These are phyloP conservation scores for Daldinia grandis DNA, from an alignment of 495 filamentous ascomycete species.

Conservation along the genomic window DNA sequence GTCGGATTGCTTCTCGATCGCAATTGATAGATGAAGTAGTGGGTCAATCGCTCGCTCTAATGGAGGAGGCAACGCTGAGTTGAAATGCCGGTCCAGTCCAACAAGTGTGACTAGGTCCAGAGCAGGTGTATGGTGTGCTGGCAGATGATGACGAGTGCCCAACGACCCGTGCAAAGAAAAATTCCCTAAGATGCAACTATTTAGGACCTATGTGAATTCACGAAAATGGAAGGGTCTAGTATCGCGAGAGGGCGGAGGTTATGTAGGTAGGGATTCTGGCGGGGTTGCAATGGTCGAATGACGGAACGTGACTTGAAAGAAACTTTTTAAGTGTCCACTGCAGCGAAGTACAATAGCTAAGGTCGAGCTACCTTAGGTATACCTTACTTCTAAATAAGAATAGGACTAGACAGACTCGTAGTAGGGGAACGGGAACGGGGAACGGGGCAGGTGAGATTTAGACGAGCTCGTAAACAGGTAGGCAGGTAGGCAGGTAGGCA, in stretches of 20 bases:
- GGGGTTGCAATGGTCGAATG: constrained; percentile 49
- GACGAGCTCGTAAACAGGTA: constrained; percentile 19
- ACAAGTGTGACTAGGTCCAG: constrained; percentile 10
- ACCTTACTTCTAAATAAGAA: constrained; percentile 32
- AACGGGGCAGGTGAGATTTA: constrained; percentile 15
- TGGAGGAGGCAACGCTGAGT: constrained; percentile 32
- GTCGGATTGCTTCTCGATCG: constrained; percentile 40
- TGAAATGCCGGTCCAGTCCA: constrained; percentile 39
- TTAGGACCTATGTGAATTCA: constrained; percentile 34
- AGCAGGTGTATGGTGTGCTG: constrained; percentile 2
- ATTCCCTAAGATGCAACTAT: constrained; percentile 31
- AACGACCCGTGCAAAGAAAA: constrained; percentile 14
- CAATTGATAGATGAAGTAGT: constrained; percentile 43
- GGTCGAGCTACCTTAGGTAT: constrained; percentile 37
- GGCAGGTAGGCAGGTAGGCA: constrained; percentile 3
- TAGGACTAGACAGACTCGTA: constrained; percentile 33
- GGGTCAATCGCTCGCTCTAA: constrained; percentile 34
- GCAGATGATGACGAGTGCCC: constrained; percentile 1
- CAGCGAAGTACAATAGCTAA: constrained; percentile 28
- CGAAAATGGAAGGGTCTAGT: constrained; percentile 36
- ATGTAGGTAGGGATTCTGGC: constrained; percentile 48
- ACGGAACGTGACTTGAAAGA: constrained; percentile 41
- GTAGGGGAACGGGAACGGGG: constrained; percentile 21
- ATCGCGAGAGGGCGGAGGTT: constrained; percentile 43
- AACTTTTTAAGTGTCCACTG: constrained; percentile 44